phyloP scores from a whole-genome alignment of 148 eudicot genomes.

The Silene conica region DNA sequence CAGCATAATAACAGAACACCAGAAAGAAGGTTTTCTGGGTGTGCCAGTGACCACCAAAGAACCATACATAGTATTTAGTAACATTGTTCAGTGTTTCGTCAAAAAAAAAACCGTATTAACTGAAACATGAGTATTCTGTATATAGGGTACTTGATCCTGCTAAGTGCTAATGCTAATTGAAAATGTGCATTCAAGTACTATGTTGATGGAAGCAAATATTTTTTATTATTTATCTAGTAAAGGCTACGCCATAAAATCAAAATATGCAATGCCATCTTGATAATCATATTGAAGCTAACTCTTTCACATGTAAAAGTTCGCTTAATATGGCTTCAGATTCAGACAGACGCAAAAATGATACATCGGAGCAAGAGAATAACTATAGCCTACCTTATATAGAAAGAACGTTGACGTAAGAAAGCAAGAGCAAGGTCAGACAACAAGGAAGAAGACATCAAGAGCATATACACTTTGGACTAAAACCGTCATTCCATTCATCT shows the following conservation, averaged over 20 bases:
- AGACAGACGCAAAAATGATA: not conserved
- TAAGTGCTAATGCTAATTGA: not conserved
- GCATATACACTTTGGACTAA: not conserved
- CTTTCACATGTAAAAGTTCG: constrained; percentile 2
- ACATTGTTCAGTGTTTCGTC: no score
- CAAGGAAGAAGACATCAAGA: not conserved
- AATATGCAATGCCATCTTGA: not conserved
- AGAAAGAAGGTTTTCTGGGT: no score
- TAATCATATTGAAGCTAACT: not conserved
- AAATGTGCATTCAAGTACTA: not conserved
- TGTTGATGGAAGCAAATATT: not conserved
- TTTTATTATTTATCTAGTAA: not conserved
- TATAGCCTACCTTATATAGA: not conserved
- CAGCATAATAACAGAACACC: not conserved
- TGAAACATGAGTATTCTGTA: not conserved
- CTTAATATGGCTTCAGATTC: not conserved
- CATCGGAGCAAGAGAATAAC: not conserved
- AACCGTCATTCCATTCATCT: not conserved
- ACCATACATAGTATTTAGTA: no score
- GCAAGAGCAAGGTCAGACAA: not conserved
- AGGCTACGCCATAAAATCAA: not conserved
- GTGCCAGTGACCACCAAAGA: no score
- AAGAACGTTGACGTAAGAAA: not conserved
- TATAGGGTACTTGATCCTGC: not conserved
- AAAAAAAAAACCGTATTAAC: no score